Percentiles rank a stretch among this genome's conserved stretches.
Evolutionary conservation across 345 rosid genomes (phyloP).

Genomic region (Citrus australasica): DNA sequence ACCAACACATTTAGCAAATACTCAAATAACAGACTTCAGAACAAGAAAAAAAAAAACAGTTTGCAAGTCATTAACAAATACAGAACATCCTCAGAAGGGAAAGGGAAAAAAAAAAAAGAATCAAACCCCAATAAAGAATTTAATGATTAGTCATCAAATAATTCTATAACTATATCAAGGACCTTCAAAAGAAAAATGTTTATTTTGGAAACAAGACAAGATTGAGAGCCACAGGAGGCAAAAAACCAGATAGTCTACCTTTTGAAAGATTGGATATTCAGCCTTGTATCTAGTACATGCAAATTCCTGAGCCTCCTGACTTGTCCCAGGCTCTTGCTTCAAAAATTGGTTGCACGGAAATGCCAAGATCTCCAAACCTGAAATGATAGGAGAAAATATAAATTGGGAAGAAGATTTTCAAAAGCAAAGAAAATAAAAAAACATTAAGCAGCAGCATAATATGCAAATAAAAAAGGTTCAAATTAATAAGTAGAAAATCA

Average conservation of each 20-base stretch:
- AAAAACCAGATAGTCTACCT: constrained; percentile 36
- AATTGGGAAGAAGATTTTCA: background rate
- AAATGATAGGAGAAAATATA: constrained; percentile 11
- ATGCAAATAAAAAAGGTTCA: background rate
- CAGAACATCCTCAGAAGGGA: background rate
- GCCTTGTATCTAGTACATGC: constrained; percentile 86
- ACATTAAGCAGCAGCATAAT: background rate
- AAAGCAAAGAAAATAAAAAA: background rate
- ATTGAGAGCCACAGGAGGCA: background rate
- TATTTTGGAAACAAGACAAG: background rate
- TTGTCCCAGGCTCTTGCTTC: constrained; percentile 75
- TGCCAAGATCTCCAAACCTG: constrained; percentile 85
- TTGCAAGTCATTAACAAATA: background rate
- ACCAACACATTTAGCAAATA: background rate
- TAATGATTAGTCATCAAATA: background rate
- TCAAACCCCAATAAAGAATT: background rate
- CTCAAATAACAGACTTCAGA: background rate
- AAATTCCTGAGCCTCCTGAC: constrained; percentile 65
- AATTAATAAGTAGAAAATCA: background rate
- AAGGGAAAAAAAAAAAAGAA: background rate
- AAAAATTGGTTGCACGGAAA: constrained; percentile 93
- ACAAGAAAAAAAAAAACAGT: background rate
- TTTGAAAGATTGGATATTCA: constrained; percentile 85
- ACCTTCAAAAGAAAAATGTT: background rate
- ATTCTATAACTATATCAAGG: background rate